These are phyloP conservation scores for Seminavis robusta DNA, from an alignment of 108 stramenopile species.

Conservation along the genomic window DNA sequence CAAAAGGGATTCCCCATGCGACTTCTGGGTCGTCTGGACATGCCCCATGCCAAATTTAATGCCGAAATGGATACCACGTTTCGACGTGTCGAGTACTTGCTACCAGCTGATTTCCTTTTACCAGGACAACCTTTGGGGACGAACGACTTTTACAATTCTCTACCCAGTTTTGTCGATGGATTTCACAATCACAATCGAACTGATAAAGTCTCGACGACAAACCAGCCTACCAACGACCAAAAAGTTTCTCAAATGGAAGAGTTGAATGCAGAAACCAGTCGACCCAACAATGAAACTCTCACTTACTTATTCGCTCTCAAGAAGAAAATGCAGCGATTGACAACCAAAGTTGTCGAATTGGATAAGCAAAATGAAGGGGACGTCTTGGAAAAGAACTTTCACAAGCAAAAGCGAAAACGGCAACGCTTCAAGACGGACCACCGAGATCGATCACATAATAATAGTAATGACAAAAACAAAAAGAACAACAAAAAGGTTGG, in stretches of 20 bases:
- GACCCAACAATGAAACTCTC: slow-evolving; percentile 26
- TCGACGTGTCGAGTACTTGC: slow-evolving; percentile 69
- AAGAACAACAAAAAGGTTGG: slow-evolving; percentile 1
- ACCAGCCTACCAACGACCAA: slow-evolving; percentile 15
- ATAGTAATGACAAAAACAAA: neutral
- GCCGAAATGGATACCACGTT: slow-evolving; percentile 71
- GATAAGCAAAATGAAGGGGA: slow-evolving; percentile 40
- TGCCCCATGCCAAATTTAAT: slow-evolving; percentile 63
- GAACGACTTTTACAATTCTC: slow-evolving; percentile 25
- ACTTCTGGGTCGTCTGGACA: slow-evolving; percentile 59
- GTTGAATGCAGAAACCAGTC: neutral
- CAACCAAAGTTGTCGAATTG: slow-evolving; percentile 54
- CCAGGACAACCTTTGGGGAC: too few relatives aligned
- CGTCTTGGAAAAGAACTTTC: slow-evolving; percentile 49
- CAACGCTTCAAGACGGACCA: slow-evolving; percentile 4
- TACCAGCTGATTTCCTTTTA: slow-evolving; percentile 66
- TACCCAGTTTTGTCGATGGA: slow-evolving; percentile 35
- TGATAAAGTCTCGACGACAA: too few relatives aligned
- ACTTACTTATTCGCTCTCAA: slow-evolving; percentile 52
- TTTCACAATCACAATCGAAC: too few relatives aligned
- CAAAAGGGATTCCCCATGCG: slow-evolving; percentile 31
- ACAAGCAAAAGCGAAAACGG: slow-evolving; percentile 36
- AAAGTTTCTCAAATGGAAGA: slow-evolving; percentile 10
- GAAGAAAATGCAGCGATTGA: slow-evolving; percentile 59
- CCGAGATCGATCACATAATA: neutral